phyloP scores from a whole-genome alignment of 139 green algal genomes.

The Chlorella ohadii region DNA sequence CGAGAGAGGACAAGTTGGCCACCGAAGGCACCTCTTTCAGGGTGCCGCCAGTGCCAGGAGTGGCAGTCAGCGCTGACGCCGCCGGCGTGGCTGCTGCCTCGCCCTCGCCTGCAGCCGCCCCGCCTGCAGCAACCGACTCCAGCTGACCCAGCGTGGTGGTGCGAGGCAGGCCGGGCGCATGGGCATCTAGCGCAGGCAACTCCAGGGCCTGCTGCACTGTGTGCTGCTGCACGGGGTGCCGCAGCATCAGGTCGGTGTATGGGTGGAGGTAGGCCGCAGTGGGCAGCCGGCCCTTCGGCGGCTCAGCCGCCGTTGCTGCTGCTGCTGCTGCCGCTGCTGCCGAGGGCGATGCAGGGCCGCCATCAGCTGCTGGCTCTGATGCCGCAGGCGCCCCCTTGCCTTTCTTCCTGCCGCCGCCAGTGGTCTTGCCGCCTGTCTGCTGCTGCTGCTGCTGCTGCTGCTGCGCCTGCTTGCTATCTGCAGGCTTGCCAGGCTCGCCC shows the following conservation, averaged over 20 bases:
- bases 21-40: slow-evolving; percentile 7
- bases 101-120: slow-evolving; percentile 3
- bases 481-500: not conserved
- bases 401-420: not conserved
- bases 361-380: not conserved
- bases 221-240: slow-evolving; percentile 37
- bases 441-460: slow-evolving; percentile 2
- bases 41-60: not conserved
- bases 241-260: slow-evolving; percentile 65
- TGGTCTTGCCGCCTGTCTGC: not conserved
- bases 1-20: slow-evolving; percentile 1
- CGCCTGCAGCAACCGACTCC: not conserved
- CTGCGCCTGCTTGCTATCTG: not conserved
- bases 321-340: not conserved
- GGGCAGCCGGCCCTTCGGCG: not conserved
- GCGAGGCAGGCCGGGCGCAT: not conserved
- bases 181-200: not conserved
- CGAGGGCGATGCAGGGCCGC: no score
- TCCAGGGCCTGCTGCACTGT: slow-evolving; percentile 7
- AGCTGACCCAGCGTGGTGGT: not conserved
- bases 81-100: not conserved
- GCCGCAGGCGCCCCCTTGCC: not conserved
- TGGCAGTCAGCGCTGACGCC: slow-evolving; percentile 5
- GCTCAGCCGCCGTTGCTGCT: not conserved
- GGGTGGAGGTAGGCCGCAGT: slow-evolving; percentile 63